Base-by-base conservation (phyloP, 495 filamentous ascomycete species). In the Copromyces sp. region DNA sequence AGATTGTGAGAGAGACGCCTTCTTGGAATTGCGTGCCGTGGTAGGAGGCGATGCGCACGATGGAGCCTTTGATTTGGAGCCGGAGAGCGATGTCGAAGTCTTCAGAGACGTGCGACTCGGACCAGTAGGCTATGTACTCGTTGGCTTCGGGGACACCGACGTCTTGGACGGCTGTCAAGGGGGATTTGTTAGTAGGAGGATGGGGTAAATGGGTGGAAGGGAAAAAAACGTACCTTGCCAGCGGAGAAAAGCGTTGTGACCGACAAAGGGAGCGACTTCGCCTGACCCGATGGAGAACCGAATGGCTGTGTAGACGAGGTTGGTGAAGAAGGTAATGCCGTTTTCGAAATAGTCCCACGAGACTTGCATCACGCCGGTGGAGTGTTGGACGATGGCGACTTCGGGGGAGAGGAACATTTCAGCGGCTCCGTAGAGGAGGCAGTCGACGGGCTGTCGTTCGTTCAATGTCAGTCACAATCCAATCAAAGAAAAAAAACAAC, bases 21-120 rank as follows among this genome's bases (percentile, higher is more conserved):
- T 93, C 91, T 77, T 93, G 92, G 82, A 92, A 93, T 39, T 89
- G 91, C 20, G 90, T 86, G 65, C 87, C 87, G 29, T 88, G 84
- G 82, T 90, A 93, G 9, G 88, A 86, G 44, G 87, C 91, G 1
- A 92, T 83, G 24, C 91, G 89, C 70, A 93, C 86, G 73, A 88
- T 87, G 77, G 90, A 91, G 4, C 91, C 90, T 73, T 75, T 81
- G 42, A 84, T 86, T 78, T 93, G 91, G 12, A 93, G 85, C 65
- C 90, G 90, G 1, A 93, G 87, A 20, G 91, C 89, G 88, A 93
- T 92, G 70, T 93, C 91, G 74, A 93, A 93, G 76, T 93, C 91
- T 75, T 93, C 91, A 11, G 91, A 93, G 20, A 93, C 91, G 75
- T 90, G 90, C 5, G 85, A 86, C 80, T 93, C 91, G 5, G 91